Evolutionary conservation across 73 alveolate species (phyloP).

Genomic region (Paramecium biaurelia): DNA sequence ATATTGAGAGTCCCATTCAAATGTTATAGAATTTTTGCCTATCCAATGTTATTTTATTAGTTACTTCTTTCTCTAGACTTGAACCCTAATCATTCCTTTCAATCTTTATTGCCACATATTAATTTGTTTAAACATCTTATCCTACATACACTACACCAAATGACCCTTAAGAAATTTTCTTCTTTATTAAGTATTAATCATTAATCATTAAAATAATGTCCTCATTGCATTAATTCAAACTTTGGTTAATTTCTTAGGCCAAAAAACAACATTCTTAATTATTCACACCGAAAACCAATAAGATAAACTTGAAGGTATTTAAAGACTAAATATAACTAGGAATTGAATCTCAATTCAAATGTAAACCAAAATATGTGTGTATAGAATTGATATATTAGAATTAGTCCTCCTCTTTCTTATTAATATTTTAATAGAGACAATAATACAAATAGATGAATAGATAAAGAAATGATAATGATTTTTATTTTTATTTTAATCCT

Average conservation of each 20-base stretch:
- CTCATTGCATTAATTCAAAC: not conserved
- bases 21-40: constrained; percentile 37
- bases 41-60: not conserved
- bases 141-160: constrained; percentile 91
- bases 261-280: not conserved
- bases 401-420: not conserved
- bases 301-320: not conserved
- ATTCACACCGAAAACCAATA: not conserved
- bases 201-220: constrained; percentile 20
- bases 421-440: too few species aligned
- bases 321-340: not conserved
- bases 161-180: constrained; percentile 89
- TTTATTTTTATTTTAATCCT: not conserved
- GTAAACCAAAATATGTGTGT: not conserved
- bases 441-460: not conserved
- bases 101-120: constrained; percentile 26
- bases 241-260: not conserved
- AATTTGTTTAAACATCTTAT: constrained; percentile 29
- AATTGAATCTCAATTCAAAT: not conserved
- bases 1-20: constrained; percentile 41
- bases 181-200: constrained; percentile 53
- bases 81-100: not conserved
- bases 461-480: not conserved
- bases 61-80: constrained; percentile 10
- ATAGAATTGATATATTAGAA: not conserved